Evolutionary conservation across 2,329 filamentous ascomycete species (phyloP).

Genomic region (Metarhizium album): DNA sequence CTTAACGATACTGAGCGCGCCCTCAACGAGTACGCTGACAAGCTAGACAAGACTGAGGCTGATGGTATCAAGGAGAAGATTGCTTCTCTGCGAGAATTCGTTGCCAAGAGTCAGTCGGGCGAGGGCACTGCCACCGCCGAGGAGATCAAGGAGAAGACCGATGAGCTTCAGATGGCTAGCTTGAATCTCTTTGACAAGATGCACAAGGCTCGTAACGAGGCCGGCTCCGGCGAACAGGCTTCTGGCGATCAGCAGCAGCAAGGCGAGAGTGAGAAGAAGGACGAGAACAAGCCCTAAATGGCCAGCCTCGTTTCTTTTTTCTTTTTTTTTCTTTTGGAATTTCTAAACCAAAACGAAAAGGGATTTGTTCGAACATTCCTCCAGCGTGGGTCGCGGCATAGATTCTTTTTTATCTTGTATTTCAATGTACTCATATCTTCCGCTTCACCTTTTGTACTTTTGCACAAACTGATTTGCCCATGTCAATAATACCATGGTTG

Average conservation of each 20-base stretch:
- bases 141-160: conserved; percentile 97
- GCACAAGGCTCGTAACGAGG: conserved; percentile 84
- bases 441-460: conserved; percentile 23
- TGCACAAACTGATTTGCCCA: conserved; percentile 28
- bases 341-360: conserved; percentile 2
- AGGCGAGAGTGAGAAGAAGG: conserved; percentile 67
- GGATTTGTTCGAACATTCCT: conserved; percentile 21
- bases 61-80: conserved; percentile 95
- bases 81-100: conserved; percentile 69
- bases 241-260: conserved; percentile 38
- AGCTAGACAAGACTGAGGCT: conserved; percentile 91
- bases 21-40: conserved; percentile 91
- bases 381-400: conserved; percentile 23
- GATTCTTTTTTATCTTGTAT: conserved; percentile 21
- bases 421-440: conserved; percentile 42
- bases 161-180: conserved; percentile 91
- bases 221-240: conserved; percentile 39
- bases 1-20: conserved; percentile 98
- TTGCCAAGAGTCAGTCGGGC: conserved; percentile 88
- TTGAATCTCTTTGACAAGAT: conserved; percentile 99
- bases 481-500: conserved; percentile 36
- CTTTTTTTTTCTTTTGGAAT: conserved; percentile 6
- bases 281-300: conserved; percentile 55
- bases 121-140: conserved; percentile 78
- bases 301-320: conserved; percentile 4